Percentiles rank a stretch among this genome's conserved stretches.
These are phyloP conservation scores for Chrysoporthe puriensis DNA, from an alignment of 2,329 filamentous ascomycete genomes.

Conservation along the genomic window DNA sequence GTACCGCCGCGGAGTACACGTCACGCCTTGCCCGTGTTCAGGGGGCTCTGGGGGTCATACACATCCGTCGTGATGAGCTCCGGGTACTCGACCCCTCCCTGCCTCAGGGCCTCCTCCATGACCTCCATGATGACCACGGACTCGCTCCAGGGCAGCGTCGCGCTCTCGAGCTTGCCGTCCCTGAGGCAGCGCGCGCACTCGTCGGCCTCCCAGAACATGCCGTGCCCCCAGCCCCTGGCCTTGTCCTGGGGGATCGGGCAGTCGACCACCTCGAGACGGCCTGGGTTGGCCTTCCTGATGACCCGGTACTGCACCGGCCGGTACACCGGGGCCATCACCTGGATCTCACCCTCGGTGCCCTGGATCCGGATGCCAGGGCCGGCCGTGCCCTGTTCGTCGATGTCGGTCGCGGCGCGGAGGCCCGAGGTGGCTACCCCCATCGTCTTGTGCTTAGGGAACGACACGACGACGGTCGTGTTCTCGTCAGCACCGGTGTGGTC, in stretches of 20 bases:
- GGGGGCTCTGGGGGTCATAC: slow-evolving; percentile 62
- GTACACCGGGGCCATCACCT: slow-evolving; percentile 74
- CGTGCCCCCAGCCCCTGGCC: slow-evolving; percentile 64
- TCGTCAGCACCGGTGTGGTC: slow-evolving; percentile 74
- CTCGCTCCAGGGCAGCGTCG: slow-evolving; percentile 71
- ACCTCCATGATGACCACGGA: slow-evolving; percentile 83
- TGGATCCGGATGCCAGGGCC: slow-evolving; percentile 77
- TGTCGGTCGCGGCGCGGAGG: slow-evolving; percentile 64
- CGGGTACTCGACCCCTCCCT: slow-evolving; percentile 58
- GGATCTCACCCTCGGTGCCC: slow-evolving; percentile 80
- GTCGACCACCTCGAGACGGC: slow-evolving; percentile 54
- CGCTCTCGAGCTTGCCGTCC: slow-evolving; percentile 78
- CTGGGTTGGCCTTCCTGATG: slow-evolving; percentile 56
- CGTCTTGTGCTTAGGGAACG: slow-evolving; percentile 69
- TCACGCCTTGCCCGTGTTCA: slow-evolving; percentile 56
- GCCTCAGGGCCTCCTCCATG: slow-evolving; percentile 59
- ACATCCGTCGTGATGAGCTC: slow-evolving; percentile 60
- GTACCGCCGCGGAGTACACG: background rate
- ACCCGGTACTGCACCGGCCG: slow-evolving; percentile 68
- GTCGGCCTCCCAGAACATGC: slow-evolving; percentile 71
- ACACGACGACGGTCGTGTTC: slow-evolving; percentile 75
- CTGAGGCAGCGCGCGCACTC: slow-evolving; percentile 54
- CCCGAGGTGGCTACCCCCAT: slow-evolving; percentile 74
- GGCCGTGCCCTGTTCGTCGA: slow-evolving; percentile 61
- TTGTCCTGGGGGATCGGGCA: slow-evolving; percentile 57